These are phyloP conservation scores for Erythrobasidium yunnanense DNA, from an alignment of 768 basidiomycete genomes.

Conservation along the genomic window DNA sequence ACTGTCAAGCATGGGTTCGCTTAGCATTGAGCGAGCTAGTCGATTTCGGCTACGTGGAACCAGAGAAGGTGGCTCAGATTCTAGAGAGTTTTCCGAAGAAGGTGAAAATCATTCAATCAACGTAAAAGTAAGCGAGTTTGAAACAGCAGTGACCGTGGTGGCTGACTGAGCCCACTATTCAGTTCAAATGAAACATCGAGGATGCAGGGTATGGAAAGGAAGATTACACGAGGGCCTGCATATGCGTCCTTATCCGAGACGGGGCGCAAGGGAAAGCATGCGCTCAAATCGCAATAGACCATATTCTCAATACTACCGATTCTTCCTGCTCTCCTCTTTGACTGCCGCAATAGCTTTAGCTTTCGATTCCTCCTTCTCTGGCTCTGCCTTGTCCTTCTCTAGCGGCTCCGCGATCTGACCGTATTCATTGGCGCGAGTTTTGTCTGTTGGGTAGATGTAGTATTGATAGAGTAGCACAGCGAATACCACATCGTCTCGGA, in stretches of 20 bases:
- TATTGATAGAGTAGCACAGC: constrained; percentile 48
- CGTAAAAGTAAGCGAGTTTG: no score
- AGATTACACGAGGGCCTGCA: no score
- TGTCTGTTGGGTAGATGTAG: constrained; percentile 95
- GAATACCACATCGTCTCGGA: background rate
- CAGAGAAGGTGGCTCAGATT: background rate
- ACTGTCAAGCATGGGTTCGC: background rate
- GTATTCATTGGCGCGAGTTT: constrained; percentile 88
- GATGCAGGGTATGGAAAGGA: no score
- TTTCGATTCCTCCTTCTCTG: constrained; percentile 21
- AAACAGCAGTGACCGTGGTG: no score
- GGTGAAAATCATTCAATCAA: no score
- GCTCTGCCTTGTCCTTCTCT: constrained; percentile 17
- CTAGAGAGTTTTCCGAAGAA: background rate
- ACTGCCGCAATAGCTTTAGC: background rate
- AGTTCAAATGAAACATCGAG: no score
- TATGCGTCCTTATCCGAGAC: no score
- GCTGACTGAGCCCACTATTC: no score
- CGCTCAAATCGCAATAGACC: no score
- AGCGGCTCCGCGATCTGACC: constrained; percentile 54
- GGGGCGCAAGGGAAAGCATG: no score
- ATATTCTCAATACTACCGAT: background rate
- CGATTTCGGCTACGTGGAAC: background rate
- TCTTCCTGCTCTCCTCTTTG: constrained; percentile 14
- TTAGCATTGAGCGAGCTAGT: background rate